phyloP scores from a whole-genome alignment of 176 grass and related monocot genomes.

The Elaeis guineensis region DNA sequence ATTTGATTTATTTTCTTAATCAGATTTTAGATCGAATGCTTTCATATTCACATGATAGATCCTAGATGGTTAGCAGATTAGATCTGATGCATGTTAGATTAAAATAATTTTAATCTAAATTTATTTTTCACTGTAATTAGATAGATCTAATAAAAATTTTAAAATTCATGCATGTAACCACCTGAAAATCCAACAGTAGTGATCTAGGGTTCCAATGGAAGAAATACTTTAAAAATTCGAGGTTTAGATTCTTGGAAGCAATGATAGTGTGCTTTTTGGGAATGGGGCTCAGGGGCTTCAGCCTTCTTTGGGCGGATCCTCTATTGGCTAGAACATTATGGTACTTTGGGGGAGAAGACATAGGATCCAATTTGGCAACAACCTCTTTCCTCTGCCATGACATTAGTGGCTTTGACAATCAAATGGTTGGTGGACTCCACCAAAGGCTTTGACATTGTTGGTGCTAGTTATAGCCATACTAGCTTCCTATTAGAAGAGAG shows the following conservation, averaged over 20 bases:
- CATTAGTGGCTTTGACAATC: constrained; percentile 25
- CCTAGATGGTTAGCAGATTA: no score
- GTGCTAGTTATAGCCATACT: constrained; percentile 29
- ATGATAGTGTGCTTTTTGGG: constrained; percentile 8
- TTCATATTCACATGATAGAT: no score
- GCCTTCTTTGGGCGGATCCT: constrained; percentile 46
- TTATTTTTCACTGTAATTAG: no score
- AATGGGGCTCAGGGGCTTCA: constrained; percentile 24
- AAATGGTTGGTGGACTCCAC: constrained; percentile 3
- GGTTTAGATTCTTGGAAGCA: not conserved
- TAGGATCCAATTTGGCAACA: constrained; percentile 36
- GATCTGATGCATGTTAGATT: no score
- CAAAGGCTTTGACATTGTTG: not conserved
- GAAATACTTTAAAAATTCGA: constrained; percentile 39
- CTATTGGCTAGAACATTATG: constrained; percentile 78
- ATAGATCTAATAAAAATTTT: no score
- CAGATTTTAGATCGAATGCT: no score
- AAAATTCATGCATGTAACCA: no score
- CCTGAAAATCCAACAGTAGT: no score
- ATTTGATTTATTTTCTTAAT: no score
- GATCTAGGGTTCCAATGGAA: constrained; percentile 44
- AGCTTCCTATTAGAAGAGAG: constrained; percentile 85
- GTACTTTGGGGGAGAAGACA: constrained; percentile 82
- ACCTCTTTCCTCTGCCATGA: constrained; percentile 11
- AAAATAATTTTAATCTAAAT: no score